Evolutionary conservation across 2,329 filamentous ascomycete species (phyloP).

Genomic region (Monilinia polystroma): DNA sequence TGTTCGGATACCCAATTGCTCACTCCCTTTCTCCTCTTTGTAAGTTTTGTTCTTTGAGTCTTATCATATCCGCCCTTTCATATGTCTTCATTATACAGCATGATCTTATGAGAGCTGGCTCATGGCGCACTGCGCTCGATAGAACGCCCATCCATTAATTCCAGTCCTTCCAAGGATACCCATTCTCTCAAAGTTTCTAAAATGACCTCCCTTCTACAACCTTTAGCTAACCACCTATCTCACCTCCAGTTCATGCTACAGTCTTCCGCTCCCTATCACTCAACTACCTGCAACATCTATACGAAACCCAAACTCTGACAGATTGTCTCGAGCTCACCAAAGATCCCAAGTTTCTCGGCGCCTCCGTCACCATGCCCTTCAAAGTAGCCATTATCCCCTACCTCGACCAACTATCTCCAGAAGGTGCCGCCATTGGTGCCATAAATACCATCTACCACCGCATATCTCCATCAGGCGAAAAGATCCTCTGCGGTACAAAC

Average conservation of each 20-base stretch:
- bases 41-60: slow-evolving; percentile 5
- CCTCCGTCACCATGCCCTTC: slow-evolving; percentile 80
- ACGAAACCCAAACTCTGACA: slow-evolving; percentile 53
- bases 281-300: slow-evolving; percentile 52
- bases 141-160: not conserved
- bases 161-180: not conserved
- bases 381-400: slow-evolving; percentile 74
- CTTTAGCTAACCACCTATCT: not conserved
- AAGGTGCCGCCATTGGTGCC: slow-evolving; percentile 71
- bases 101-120: not conserved
- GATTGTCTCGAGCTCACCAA: slow-evolving; percentile 53
- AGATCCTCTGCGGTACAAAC: slow-evolving; percentile 68
- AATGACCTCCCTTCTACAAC: not conserved
- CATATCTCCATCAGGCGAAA: slow-evolving; percentile 36
- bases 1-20: slow-evolving; percentile 57
- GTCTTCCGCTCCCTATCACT: slow-evolving; percentile 53
- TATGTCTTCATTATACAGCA: not conserved
- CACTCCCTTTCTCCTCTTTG: slow-evolving; percentile 49
- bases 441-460: slow-evolving; percentile 76
- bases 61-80: not conserved
- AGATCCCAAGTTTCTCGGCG: slow-evolving; percentile 62
- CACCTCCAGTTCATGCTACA: slow-evolving; percentile 51
- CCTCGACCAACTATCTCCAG: slow-evolving; percentile 70
- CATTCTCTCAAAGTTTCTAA: not conserved
- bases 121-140: not conserved